These are phyloP conservation scores for Blastomyces gilchristii DNA, from an alignment of 2,329 filamentous ascomycete genomes.

Conservation along the genomic window DNA sequence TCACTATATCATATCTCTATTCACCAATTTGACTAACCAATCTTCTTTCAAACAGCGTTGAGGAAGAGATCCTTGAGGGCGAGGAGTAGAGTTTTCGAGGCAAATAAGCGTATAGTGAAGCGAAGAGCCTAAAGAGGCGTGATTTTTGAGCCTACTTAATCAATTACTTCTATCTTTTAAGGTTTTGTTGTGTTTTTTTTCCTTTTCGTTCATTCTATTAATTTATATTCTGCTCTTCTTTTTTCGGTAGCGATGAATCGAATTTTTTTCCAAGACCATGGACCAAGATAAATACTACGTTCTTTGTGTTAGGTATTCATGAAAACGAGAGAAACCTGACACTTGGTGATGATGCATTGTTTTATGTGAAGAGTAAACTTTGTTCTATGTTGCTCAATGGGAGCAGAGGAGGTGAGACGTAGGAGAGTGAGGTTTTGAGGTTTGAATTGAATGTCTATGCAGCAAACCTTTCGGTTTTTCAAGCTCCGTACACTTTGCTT, in stretches of 20 bases:
- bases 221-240: not conserved
- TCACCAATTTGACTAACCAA: conserved; percentile 16
- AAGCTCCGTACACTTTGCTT: too few species aligned
- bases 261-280: not conserved
- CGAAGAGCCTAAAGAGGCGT: not conserved
- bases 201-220: not conserved
- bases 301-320: not conserved
- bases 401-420: too few species aligned
- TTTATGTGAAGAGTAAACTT: too few species aligned
- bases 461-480: too few species aligned
- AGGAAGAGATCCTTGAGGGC: conserved; percentile 63
- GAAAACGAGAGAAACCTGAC: not conserved
- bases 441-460: too few species aligned
- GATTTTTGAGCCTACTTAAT: not conserved
- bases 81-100: conserved; percentile 52
- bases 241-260: not conserved
- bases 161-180: too few species aligned
- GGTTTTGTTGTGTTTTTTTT: not conserved
- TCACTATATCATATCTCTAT: not conserved
- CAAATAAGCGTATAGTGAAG: not conserved
- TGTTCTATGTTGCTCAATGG: too few species aligned
- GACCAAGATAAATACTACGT: not conserved
- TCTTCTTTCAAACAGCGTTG: conserved; percentile 41
- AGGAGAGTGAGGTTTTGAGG: too few species aligned
- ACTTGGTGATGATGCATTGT: too few species aligned